These are phyloP conservation scores for Acer yangbiense DNA, from an alignment of 345 rosid species.

Conservation along the genomic window DNA sequence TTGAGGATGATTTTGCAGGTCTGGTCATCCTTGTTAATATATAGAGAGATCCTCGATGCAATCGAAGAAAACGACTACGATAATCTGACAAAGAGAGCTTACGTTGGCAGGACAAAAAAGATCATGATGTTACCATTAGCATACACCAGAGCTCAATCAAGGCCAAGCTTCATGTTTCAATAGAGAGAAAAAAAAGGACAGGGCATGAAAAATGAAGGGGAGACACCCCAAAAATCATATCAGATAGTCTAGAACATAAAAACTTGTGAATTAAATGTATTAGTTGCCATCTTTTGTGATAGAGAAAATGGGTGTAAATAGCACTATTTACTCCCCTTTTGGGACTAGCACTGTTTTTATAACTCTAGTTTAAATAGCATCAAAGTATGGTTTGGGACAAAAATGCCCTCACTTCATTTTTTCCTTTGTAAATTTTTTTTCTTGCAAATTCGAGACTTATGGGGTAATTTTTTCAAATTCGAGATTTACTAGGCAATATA, in stretches of 20 bases:
- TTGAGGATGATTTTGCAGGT: slow-evolving; percentile 35
- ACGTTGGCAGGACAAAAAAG: slow-evolving; percentile 49
- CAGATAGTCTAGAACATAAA: neutral
- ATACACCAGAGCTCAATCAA: slow-evolving; percentile 37
- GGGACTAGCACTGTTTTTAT: too few relatives aligned
- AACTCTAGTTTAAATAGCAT: too few relatives aligned
- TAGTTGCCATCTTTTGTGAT: neutral
- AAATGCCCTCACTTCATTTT: too few relatives aligned
- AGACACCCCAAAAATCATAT: neutral
- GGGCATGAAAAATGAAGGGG: neutral
- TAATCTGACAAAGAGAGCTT: slow-evolving; percentile 59
- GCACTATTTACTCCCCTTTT: too few relatives aligned
- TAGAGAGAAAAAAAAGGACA: neutral
- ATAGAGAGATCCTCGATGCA: slow-evolving; percentile 51
- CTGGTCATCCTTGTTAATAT: slow-evolving; percentile 57
- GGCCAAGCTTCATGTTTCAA: slow-evolving; percentile 16
- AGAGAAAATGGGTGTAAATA: too few relatives aligned
- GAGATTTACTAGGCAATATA: too few relatives aligned
- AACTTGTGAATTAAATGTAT: neutral
- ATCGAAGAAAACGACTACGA: slow-evolving; percentile 62
- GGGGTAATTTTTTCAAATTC: too few relatives aligned
- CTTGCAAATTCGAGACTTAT: too few relatives aligned
- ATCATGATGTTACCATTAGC: slow-evolving; percentile 54
- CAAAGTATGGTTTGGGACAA: too few relatives aligned
- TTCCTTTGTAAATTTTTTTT: too few relatives aligned